Percentiles rank a stretch among this genome's conserved stretches.
These are phyloP conservation scores for Afroboletus lepidellus DNA, from an alignment of 1,284 basidiomycete species.

Conservation along the genomic window DNA sequence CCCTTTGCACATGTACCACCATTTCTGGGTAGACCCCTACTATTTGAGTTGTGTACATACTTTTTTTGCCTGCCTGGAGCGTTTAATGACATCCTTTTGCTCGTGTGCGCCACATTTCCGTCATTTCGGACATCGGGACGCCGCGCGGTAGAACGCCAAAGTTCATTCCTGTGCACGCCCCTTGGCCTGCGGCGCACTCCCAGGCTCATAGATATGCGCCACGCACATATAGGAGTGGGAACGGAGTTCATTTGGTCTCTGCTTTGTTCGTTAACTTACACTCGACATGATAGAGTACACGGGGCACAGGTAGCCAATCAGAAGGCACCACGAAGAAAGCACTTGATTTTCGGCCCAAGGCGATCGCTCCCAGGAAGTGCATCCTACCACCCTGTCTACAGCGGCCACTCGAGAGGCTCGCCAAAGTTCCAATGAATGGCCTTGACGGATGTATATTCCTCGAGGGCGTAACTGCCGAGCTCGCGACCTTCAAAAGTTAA, in stretches of 20 bases:
- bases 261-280: conserved; percentile 21
- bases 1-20: not conserved
- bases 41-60: conserved; percentile 2
- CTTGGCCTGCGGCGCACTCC: conserved; percentile 6
- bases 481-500: conserved; percentile 62
- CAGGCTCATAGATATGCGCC: conserved; percentile 8
- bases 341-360: not conserved
- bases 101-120: conserved; percentile 28
- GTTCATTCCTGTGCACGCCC: conserved; percentile 19
- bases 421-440: conserved; percentile 87
- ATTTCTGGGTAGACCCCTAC: conserved; percentile 5
- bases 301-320: not conserved
- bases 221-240: conserved; percentile 12
- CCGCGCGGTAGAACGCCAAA: not conserved
- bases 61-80: conserved; percentile 1
- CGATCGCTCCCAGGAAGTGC: too few relatives aligned
- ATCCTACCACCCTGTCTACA: conserved; percentile 44
- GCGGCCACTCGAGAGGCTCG: conserved; percentile 76
- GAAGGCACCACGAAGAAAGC: conserved; percentile 1
- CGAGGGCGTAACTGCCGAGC: conserved; percentile 84
- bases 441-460: conserved; percentile 84
- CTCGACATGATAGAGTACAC: not conserved
- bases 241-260: conserved; percentile 15
- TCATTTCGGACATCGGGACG: conserved; percentile 20
- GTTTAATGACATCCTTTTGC: conserved; percentile 12